Percentiles rank a stretch among this genome's conserved stretches.
Conservation (phyloP, 2,329 filamentous ascomycete genomes). For the Penicillium crustosum region DNA sequence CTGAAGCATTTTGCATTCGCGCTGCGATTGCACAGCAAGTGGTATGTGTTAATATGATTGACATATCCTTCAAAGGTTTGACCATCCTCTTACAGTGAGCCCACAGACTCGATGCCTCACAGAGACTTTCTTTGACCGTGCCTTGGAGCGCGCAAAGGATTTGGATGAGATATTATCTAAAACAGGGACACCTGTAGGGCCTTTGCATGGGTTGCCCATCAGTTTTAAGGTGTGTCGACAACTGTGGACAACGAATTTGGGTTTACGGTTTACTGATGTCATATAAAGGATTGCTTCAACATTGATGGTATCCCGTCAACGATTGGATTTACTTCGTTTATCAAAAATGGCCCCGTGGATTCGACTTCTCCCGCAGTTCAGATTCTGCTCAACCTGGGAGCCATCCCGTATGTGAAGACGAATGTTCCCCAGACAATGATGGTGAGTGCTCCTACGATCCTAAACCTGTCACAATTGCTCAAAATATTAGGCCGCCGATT, state of each 20-base stretch:
- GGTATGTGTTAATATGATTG: conserved; percentile 3
- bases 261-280: background rate
- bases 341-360: conserved; percentile 55
- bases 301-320: conserved; percentile 14
- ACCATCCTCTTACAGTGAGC: background rate
- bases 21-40: conserved; percentile 21
- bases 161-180: conserved; percentile 49
- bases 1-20: conserved; percentile 18
- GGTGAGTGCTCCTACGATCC: background rate
- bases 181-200: conserved; percentile 51
- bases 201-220: conserved; percentile 63
- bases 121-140: conserved; percentile 54
- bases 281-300: conserved; percentile 17
- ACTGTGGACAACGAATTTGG: background rate
- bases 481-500: conserved; percentile 52
- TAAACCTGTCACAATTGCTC: conserved; percentile 21
- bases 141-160: conserved; percentile 49
- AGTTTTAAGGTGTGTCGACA: conserved; percentile 41
- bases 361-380: conserved; percentile 57
- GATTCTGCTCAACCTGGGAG: conserved; percentile 58
- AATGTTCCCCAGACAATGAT: conserved; percentile 60
- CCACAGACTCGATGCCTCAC: conserved; percentile 48
- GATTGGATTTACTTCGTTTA: conserved; percentile 60
- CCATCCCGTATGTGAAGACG: conserved; percentile 67
- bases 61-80: background rate